Evolutionary conservation across 176 grass and related monocot genomes (phyloP).

Genomic region (Oryza glumipatula): DNA sequence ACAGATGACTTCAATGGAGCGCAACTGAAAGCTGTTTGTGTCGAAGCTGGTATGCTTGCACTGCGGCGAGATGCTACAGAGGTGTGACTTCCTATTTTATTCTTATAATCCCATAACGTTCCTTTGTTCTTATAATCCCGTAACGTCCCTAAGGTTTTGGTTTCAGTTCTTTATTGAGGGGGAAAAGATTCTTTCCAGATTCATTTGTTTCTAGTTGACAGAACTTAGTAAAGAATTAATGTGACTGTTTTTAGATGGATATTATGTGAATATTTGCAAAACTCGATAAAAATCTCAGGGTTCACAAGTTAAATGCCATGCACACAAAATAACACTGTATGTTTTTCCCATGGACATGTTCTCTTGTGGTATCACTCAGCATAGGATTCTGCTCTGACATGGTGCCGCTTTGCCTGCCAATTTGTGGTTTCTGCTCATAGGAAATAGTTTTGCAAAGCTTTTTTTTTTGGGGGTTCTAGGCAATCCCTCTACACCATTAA

Average conservation of each 20-base stretch:
- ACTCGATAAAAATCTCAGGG: neutral
- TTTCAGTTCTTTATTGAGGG: neutral
- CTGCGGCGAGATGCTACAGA: constrained; percentile 86
- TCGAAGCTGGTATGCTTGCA: constrained; percentile 95
- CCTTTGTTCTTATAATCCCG: neutral
- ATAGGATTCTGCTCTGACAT: neutral
- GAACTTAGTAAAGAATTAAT: constrained; percentile 3
- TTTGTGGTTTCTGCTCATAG: neutral
- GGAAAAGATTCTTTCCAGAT: neutral
- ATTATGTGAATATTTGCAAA: neutral
- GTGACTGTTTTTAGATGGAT: neutral
- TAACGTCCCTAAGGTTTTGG: neutral
- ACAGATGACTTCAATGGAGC: constrained; percentile 94
- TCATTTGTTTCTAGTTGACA: neutral
- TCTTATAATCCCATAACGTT: neutral
- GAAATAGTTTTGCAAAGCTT: neutral
- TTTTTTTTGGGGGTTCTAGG: neutral
- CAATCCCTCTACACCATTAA: neutral
- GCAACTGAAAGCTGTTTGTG: constrained; percentile 90
- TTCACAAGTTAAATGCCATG: neutral
- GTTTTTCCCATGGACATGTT: neutral
- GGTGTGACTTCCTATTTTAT: constrained; percentile 43
- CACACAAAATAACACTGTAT: neutral
- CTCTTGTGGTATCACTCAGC: neutral
- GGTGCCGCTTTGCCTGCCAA: neutral